A percentile compares a stretch with the other conserved stretches of the same genome.
Evolutionary conservation across 352 stramenopile species (phyloP).

Genomic region (Globisporangium alternatum): DNA sequence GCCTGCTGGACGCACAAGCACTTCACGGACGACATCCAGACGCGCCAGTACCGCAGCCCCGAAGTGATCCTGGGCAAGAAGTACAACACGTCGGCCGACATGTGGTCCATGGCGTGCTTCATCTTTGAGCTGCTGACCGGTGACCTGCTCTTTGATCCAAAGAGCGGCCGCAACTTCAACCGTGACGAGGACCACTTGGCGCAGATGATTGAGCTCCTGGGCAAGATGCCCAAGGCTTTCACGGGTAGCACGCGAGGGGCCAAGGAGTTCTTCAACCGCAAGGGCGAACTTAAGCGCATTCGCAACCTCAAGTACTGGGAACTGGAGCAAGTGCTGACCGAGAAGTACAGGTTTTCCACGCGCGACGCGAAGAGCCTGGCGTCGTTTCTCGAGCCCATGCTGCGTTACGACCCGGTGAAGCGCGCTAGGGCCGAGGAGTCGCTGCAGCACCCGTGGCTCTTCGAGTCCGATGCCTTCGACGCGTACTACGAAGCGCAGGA

Average conservation of each 20-base stretch:
- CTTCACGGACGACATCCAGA: constrained; percentile 99
- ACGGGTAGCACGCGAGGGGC: constrained; percentile 64
- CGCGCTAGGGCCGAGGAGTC: constrained; percentile 92
- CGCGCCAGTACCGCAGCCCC: constrained; percentile 98
- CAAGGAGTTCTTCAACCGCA: constrained; percentile 97
- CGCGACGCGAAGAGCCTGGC: constrained; percentile 88
- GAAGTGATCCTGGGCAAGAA: constrained; percentile 96
- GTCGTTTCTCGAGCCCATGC: constrained; percentile 94
- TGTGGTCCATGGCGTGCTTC: constrained; percentile 99
- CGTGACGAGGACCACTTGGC: constrained; percentile 97
- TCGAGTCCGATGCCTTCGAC: constrained; percentile 9
- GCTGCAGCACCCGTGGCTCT: constrained; percentile 94
- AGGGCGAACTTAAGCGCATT: constrained; percentile 97
- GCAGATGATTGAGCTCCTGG: constrained; percentile 99
- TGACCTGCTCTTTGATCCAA: constrained; percentile 99
- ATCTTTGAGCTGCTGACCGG: constrained; percentile 99
- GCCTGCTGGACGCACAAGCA: constrained; percentile 99
- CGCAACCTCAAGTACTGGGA: constrained; percentile 98
- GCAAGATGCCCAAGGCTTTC: constrained; percentile 95
- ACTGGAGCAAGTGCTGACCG: constrained; percentile 93
- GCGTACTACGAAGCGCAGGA: constrained; percentile 17
- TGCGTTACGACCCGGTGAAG: constrained; percentile 85
- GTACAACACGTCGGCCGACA: constrained; percentile 98
- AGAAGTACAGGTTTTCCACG: constrained; percentile 95
- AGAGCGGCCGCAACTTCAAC: constrained; percentile 82